These are phyloP conservation scores for Malus fusca DNA, from an alignment of 306 rosid species.

Conservation along the genomic window DNA sequence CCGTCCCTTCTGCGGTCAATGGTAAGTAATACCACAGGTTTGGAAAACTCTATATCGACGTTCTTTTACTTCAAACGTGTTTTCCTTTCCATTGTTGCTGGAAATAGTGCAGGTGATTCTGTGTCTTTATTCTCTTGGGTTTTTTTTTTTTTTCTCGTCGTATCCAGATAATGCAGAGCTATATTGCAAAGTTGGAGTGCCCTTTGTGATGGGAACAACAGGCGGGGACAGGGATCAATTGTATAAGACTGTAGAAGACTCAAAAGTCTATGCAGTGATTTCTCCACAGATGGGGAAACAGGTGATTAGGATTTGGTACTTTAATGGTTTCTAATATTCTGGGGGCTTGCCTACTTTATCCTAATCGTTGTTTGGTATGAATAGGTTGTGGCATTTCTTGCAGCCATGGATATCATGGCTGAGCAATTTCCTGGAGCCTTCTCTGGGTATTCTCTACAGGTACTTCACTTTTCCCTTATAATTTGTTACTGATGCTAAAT, in stretches of 20 bases:
- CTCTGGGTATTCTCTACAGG: conserved; percentile 88
- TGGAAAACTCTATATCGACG: neutral
- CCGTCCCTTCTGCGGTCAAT: conserved; percentile 77
- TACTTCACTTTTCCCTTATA: conserved; percentile 14
- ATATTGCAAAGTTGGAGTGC: conserved; percentile 75
- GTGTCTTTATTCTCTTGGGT: neutral
- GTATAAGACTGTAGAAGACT: conserved; percentile 62
- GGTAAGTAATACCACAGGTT: conserved; percentile 30
- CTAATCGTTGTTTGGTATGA: conserved; percentile 14
- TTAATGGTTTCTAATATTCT: neutral
- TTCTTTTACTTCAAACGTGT: too few species aligned
- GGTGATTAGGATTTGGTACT: conserved; percentile 28
- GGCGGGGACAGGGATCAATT: conserved; percentile 77
- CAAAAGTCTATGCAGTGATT: conserved; percentile 71
- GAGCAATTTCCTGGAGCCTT: conserved; percentile 95
- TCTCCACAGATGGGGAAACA: conserved; percentile 99
- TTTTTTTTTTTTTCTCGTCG: neutral
- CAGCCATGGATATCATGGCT: conserved; percentile 96
- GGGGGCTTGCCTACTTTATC: conserved; percentile 19
- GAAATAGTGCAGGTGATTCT: neutral
- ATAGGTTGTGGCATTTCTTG: conserved; percentile 93
- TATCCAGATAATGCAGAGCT: conserved; percentile 74
- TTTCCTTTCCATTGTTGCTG: neutral
- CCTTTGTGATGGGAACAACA: conserved; percentile 96
- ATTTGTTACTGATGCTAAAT: neutral